A percentile compares a stretch with the other conserved stretches of the same genome.
phyloP scores from a whole-genome alignment of 108 stramenopile species.

The Poteriospumella lacustris region DNA sequence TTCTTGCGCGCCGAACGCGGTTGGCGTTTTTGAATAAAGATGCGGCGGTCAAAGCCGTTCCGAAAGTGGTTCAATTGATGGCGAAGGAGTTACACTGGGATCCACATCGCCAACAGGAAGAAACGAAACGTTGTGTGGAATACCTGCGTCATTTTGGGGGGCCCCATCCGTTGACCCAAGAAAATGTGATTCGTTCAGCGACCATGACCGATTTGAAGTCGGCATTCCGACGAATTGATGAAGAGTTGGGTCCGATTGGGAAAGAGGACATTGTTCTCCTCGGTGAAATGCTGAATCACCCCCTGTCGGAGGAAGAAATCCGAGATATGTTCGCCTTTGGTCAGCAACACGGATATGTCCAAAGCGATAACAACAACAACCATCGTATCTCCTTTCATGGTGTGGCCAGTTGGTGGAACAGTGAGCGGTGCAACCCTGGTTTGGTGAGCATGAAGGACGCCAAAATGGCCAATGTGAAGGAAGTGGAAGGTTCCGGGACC shows the following conservation, averaged over 20 bases:
- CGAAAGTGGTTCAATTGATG: conserved; percentile 85
- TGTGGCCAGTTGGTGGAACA: not conserved
- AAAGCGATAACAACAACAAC: no score
- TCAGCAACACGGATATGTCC: not conserved
- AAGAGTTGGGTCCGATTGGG: not conserved
- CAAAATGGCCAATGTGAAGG: not conserved
- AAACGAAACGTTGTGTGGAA: not conserved
- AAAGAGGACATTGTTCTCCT: not conserved
- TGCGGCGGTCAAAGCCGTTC: conserved; percentile 69
- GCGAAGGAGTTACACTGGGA: conserved; percentile 79
- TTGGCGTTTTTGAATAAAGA: conserved; percentile 87
- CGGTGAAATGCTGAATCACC: not conserved
- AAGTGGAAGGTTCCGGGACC: conserved; percentile 15
- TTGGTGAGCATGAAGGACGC: not conserved
- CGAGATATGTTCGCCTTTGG: not conserved
- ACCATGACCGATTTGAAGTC: not conserved
- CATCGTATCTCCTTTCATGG: not conserved
- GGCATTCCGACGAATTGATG: not conserved
- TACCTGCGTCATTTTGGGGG: not conserved
- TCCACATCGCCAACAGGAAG: not conserved
- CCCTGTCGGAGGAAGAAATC: not conserved
- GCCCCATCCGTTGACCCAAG: not conserved
- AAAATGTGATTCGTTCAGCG: not conserved
- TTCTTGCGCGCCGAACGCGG: conserved; percentile 86
- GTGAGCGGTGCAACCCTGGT: conserved; percentile 5